A percentile compares a stretch with the other conserved stretches of the same genome.
Evolutionary conservation across 2,329 filamentous ascomycete species (phyloP).

Genomic region (Fusarium drepaniforme): DNA sequence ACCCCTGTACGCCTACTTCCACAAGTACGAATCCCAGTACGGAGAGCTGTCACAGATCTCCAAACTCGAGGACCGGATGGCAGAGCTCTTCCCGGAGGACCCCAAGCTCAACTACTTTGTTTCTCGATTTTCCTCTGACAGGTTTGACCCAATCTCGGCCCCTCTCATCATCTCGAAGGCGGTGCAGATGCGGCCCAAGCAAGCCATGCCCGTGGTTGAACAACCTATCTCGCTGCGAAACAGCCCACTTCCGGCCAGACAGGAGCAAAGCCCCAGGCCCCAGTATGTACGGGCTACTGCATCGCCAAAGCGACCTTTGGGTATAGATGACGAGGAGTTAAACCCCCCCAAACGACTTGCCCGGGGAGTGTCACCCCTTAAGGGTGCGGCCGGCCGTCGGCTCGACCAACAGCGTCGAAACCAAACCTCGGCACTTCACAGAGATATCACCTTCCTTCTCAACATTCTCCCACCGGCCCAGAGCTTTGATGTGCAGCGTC

Average conservation of each 20-base stretch:
- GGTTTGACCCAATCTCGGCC: constrained; percentile 86
- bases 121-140: constrained; percentile 76
- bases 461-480: constrained; percentile 81
- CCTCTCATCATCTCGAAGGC: constrained; percentile 86
- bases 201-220: constrained; percentile 67
- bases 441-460: constrained; percentile 73
- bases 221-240: constrained; percentile 59
- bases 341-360: constrained; percentile 87
- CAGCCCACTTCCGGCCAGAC: constrained; percentile 55
- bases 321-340: constrained; percentile 77
- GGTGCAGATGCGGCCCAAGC: constrained; percentile 79
- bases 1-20: constrained; percentile 89
- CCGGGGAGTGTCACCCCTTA: constrained; percentile 92
- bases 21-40: constrained; percentile 94
- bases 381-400: constrained; percentile 87
- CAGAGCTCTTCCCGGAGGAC: constrained; percentile 91
- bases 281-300: constrained; percentile 62
- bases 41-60: constrained; percentile 92
- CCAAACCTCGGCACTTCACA: constrained; percentile 77
- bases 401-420: constrained; percentile 81
- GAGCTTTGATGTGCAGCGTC: constrained; percentile 77
- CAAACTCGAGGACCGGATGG: constrained; percentile 93
- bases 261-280: constrained; percentile 60
- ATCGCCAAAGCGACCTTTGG: constrained; percentile 73
- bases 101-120: constrained; percentile 81